Evolutionary conservation across 495 filamentous ascomycete genomes (phyloP).

Genomic region (Aspergillus conjunctus): DNA sequence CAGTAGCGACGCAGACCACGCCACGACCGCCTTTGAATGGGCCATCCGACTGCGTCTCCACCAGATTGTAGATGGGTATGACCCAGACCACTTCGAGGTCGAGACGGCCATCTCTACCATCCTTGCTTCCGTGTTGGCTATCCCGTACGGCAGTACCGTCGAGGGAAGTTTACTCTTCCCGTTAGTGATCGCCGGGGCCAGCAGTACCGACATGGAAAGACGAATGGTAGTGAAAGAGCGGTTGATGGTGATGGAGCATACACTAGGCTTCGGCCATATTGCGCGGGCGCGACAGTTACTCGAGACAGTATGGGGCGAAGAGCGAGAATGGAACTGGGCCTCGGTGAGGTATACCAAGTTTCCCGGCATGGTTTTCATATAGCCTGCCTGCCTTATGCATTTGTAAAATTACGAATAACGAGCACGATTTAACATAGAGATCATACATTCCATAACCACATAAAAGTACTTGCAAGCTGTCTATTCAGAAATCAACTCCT

Average conservation of each 20-base stretch:
- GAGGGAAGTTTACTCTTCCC: constrained; percentile 35
- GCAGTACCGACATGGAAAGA: constrained; percentile 27
- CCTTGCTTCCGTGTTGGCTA: constrained; percentile 23
- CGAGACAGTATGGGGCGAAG: constrained; percentile 28
- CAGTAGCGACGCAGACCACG: constrained; percentile 19
- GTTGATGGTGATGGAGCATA: constrained; percentile 37
- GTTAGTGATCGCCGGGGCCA: constrained; percentile 32
- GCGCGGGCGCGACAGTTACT: constrained; percentile 28
- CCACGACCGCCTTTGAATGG: constrained; percentile 34
- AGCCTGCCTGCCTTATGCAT: not conserved
- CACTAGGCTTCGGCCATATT: constrained; percentile 34
- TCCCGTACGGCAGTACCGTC: constrained; percentile 32
- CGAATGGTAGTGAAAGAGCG: constrained; percentile 34
- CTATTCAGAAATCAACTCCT: constrained; percentile 15
- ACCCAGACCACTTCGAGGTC: constrained; percentile 24
- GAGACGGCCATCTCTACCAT: constrained; percentile 25
- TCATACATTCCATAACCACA: not conserved
- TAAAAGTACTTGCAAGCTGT: not conserved
- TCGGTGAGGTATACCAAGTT: constrained; percentile 31
- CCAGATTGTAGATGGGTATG: constrained; percentile 35
- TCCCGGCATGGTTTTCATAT: constrained; percentile 34
- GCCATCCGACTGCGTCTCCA: constrained; percentile 34
- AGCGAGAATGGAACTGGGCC: constrained; percentile 29
- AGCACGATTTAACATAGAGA: not conserved
- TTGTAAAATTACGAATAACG: not conserved